Evolutionary conservation across 2,329 filamentous ascomycete genomes (phyloP), one percentile per base, ranked within the genome.

Genomic region (Botrytis tulipae): DNA sequence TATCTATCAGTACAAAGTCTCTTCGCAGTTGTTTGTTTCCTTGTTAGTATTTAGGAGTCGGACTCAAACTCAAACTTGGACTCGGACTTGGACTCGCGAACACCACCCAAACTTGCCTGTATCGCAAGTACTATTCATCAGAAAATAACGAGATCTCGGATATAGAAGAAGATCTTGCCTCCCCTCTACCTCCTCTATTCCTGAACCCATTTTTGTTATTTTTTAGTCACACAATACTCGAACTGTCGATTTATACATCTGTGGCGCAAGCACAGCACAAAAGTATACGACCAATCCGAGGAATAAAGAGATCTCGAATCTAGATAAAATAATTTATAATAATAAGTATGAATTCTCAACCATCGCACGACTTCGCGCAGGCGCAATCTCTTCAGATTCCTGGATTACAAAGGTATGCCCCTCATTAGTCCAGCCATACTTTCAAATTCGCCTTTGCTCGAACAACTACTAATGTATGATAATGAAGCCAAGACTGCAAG

Each of bases 401-500:
- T 37, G 76, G 75, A 22, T 62, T 80, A 57, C 74, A 60, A 59
- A 78, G 76, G 79, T 80, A 73, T 60, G 75, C 75, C 73, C 29
- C 69, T 32, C 51, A 18, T 37, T 57, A 59, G 12, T 62, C 67
- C 18, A 29, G 51, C 18, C 18, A 20, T 20, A n/a, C 35, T 54
- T 40, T 46, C 32, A 44, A 25, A 18, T 25, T 29, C n/a, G 25
- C 35, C 40, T 35, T 51, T 32, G 29, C 48, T 32, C 44, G 78
- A 80, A 75, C 78, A 75, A 77, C 78, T 80, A 77, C 80, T 77
- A 68, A 78, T 54, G 59, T 74, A 29, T 57, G 54, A 4, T 59
- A 42, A 46, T 42, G 78, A 81, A 90, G 87, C 82, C 82, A 85
- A 80, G 85, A 88, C 79, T 87, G 89, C 82, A 83, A 85, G 74